A percentile compares a stretch with the other conserved stretches of the same genome.
phyloP scores from a whole-genome alignment of 805 yeast species.

The Candida easanensis region DNA sequence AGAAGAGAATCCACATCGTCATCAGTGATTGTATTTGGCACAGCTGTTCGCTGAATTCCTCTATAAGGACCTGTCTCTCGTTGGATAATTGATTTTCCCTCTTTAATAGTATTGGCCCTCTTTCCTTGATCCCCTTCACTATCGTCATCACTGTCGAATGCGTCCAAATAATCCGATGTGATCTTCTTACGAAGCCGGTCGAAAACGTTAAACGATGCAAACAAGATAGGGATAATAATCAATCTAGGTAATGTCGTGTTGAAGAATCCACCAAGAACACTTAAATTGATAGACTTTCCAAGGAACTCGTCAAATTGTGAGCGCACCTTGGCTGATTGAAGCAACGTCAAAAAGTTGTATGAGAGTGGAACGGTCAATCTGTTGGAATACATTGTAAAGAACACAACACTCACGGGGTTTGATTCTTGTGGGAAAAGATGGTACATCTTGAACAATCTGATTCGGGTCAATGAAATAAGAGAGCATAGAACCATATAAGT shows the following conservation, averaged over 20 bases:
- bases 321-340: constrained; percentile 42
- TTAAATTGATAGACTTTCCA: constrained; percentile 71
- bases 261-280: constrained; percentile 68
- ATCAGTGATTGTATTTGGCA: not conserved
- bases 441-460: constrained; percentile 72
- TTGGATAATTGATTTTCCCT: constrained; percentile 25
- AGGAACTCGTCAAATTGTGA: constrained; percentile 67
- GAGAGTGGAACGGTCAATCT: constrained; percentile 80
- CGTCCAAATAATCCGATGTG: constrained; percentile 29
- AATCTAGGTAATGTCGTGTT: constrained; percentile 77
- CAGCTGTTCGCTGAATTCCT: not conserved
- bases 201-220: constrained; percentile 65
- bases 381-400: constrained; percentile 77
- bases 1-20: not conserved
- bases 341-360: constrained; percentile 71
- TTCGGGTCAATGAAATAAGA: constrained; percentile 59
- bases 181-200: constrained; percentile 47
- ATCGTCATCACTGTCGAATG: constrained; percentile 40
- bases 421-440: constrained; percentile 70
- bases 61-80: constrained; percentile 19
- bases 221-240: constrained; percentile 62
- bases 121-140: constrained; percentile 22
- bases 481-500: constrained; percentile 71
- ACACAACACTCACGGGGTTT: constrained; percentile 71
- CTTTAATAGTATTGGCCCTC: constrained; percentile 20